Percentiles rank a stretch among this genome's conserved stretches.
Conservation (phyloP, 2,329 filamentous ascomycete genomes). For the Cladosporium sp. region DNA sequence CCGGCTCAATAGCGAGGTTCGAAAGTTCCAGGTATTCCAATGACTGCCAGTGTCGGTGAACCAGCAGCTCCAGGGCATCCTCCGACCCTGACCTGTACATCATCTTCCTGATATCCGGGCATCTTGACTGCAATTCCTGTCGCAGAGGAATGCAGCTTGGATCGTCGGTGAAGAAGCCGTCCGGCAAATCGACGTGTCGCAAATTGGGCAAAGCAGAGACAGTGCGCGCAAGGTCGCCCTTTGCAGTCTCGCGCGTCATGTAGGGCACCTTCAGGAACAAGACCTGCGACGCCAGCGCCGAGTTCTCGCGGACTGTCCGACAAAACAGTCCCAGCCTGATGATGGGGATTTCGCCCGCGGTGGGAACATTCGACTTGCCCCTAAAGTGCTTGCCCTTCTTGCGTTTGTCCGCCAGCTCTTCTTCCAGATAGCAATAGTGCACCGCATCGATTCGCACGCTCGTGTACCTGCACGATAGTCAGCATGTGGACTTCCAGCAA, state of each 20-base stretch:
- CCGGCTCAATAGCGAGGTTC: conserved; percentile 67
- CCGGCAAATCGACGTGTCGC: conserved; percentile 85
- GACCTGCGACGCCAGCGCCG: conserved; percentile 67
- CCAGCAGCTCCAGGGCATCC: conserved; percentile 69
- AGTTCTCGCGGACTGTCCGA: conserved; percentile 77
- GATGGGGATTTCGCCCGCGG: conserved; percentile 76
- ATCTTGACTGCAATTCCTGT: conserved; percentile 80
- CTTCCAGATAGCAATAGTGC: conserved; percentile 89
- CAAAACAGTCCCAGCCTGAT: conserved; percentile 75
- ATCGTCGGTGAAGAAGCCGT: conserved; percentile 83
- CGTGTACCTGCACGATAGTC: conserved; percentile 40
- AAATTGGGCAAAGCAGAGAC: conserved; percentile 83
- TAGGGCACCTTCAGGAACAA: conserved; percentile 86
- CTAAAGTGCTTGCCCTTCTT: conserved; percentile 55
- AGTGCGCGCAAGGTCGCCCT: conserved; percentile 79
- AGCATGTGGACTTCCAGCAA: not conserved
- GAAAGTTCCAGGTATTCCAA: conserved; percentile 73
- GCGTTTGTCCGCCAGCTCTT: conserved; percentile 74
- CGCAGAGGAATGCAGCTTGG: conserved; percentile 71
- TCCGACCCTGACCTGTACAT: conserved; percentile 78
- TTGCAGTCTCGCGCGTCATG: conserved; percentile 87
- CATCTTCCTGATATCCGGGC: conserved; percentile 85
- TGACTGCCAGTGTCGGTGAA: conserved; percentile 65
- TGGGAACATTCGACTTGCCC: conserved; percentile 68
- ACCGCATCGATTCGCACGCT: conserved; percentile 91